Conservation (phyloP, 306 rosid genomes). For the Acacia confusa region DNA sequence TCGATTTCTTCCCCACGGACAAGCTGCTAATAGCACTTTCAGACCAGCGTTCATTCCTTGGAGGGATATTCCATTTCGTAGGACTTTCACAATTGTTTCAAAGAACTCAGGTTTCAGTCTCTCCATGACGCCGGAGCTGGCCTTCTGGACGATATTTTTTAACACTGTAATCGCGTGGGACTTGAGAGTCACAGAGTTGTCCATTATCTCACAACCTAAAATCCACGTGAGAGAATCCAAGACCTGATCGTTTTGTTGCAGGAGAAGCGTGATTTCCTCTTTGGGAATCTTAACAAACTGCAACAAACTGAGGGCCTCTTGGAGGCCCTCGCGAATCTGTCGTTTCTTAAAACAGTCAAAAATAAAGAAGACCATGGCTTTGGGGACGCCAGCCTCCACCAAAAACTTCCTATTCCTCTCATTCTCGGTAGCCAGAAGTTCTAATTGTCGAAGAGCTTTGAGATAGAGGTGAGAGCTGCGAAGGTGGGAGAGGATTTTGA, state of each 20-base stretch:
- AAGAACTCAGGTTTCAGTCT: slow-evolving; percentile 42
- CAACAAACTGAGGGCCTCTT: slow-evolving; percentile 43
- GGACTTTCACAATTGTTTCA: slow-evolving; percentile 12
- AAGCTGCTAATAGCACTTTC: slow-evolving; percentile 30
- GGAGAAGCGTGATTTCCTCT: slow-evolving; percentile 3
- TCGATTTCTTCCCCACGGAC: slow-evolving; percentile 41
- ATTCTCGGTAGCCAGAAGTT: slow-evolving; percentile 35
- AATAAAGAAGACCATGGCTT: slow-evolving; percentile 46
- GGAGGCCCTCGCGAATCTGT: slow-evolving; percentile 34
- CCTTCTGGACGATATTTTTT: slow-evolving; percentile 32
- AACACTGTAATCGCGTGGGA: slow-evolving; percentile 32
- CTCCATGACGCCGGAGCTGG: slow-evolving; percentile 11
- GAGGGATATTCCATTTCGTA: slow-evolving; percentile 30
- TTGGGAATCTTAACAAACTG: slow-evolving; percentile 27
- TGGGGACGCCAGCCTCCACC: slow-evolving; percentile 49
- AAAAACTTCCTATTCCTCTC: slow-evolving; percentile 38
- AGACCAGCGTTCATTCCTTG: slow-evolving; percentile 50
- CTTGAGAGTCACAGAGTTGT: slow-evolving; percentile 21
- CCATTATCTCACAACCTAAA: slow-evolving; percentile 13
- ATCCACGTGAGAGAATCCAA: slow-evolving; percentile 42
- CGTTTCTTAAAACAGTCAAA: slow-evolving; percentile 27
- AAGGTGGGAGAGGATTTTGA: slow-evolving; percentile 35
- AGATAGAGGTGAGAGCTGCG: slow-evolving; percentile 21
- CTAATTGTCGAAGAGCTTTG: slow-evolving; percentile 27
- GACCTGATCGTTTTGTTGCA: slow-evolving; percentile 24